phyloP scores from a whole-genome alignment of 1,284 basidiomycete genomes.

The Ceratobasidium papillatum region DNA sequence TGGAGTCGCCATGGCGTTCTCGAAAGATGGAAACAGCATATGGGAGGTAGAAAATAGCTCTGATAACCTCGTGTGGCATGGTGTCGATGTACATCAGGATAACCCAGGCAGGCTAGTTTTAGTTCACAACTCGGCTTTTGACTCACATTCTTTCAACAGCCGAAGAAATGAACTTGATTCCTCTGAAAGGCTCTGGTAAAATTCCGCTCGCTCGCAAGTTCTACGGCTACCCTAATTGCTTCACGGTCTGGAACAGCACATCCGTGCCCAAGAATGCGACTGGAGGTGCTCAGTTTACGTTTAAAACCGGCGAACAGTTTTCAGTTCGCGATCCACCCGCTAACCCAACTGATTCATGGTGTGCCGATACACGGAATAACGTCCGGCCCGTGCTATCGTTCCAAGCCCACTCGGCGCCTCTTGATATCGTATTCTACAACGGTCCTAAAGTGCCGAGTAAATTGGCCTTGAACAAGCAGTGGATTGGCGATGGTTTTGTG shows the following conservation, averaged over 20 bases:
- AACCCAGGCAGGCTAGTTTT: conserved; percentile 14
- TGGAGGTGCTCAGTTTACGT: not conserved
- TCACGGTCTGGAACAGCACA: conserved; percentile 28
- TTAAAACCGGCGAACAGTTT: conserved; percentile 37
- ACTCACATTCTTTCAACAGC: not conserved
- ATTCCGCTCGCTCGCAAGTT: not conserved
- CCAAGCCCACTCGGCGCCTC: conserved; percentile 20
- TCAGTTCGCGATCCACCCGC: not conserved
- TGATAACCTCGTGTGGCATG: conserved; percentile 17
- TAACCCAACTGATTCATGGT: conserved; percentile 24
- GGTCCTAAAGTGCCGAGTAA: not conserved
- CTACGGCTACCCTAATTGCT: conserved; percentile 38
- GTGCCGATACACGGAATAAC: conserved; percentile 15
- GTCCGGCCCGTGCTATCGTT: conserved; percentile 6
- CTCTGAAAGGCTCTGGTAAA: not conserved
- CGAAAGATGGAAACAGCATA: conserved; percentile 47
- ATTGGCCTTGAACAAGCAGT: not conserved
- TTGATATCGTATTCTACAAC: conserved; percentile 36
- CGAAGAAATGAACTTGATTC: conserved; percentile 30
- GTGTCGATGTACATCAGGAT: conserved; percentile 26
- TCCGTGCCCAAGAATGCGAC: not conserved
- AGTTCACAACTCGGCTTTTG: not conserved
- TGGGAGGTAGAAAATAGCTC: conserved; percentile 58
- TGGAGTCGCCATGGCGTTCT: conserved; percentile 56
- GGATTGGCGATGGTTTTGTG: conserved; percentile 34